A percentile compares a stretch with the other conserved stretches of the same genome.
These are phyloP conservation scores for Pulicaria dysenterica DNA, from an alignment of 129 eudicot genomes.

Conservation along the genomic window DNA sequence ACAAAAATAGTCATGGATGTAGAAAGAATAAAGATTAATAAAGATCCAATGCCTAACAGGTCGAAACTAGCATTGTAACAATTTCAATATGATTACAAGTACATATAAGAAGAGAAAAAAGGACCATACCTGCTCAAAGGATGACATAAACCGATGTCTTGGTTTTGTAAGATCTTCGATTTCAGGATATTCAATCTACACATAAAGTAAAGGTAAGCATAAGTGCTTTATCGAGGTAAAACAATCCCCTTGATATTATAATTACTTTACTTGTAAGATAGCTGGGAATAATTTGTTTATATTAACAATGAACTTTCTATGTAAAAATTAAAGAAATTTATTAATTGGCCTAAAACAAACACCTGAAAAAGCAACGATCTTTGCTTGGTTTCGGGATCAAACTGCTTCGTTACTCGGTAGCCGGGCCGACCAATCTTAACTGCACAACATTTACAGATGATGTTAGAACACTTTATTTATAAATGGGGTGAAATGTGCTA, in stretches of 20 bases:
- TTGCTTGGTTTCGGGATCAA: conserved; percentile 90
- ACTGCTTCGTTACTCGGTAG: conserved; percentile 89
- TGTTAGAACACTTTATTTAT: conserved; percentile 17
- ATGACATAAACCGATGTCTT: conserved; percentile 97
- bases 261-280: background rate
- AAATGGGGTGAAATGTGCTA: background rate
- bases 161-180: conserved; percentile 90
- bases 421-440: conserved; percentile 98
- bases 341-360: background rate
- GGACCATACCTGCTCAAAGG: conserved; percentile 79
- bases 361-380: conserved; percentile 94
- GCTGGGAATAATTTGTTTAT: background rate
- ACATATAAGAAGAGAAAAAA: background rate
- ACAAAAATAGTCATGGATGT: background rate
- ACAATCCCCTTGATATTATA: background rate
- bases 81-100: background rate
- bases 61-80: background rate
- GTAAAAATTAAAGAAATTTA: background rate
- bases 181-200: conserved; percentile 92
- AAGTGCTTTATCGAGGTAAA: background rate
- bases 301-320: background rate
- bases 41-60: background rate
- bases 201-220: background rate
- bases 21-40: background rate
- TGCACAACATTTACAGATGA: conserved; percentile 39